These are phyloP conservation scores for Fragaria vesca DNA, from an alignment of 306 rosid genomes.

Conservation along the genomic window DNA sequence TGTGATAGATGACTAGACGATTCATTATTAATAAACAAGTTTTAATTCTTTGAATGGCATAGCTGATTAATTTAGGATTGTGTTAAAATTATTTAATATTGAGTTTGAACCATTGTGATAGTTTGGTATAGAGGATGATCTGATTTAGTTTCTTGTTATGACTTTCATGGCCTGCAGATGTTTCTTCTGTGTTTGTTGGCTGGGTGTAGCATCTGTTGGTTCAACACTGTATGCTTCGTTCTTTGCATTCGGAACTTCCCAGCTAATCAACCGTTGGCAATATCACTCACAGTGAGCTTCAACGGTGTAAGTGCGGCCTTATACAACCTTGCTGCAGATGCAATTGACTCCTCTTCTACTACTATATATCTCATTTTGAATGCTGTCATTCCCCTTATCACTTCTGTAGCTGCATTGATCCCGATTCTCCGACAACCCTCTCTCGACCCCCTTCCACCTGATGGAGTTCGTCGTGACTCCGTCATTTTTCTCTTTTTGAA, in stretches of 20 bases:
- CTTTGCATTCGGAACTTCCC: constrained; percentile 90
- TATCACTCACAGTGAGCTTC: constrained; percentile 90
- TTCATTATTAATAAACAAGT: neutral
- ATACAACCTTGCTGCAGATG: constrained; percentile 75
- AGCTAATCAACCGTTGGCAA: constrained; percentile 69
- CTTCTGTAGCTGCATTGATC: constrained; percentile 54
- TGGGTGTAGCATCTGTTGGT: constrained; percentile 97
- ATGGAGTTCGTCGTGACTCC: constrained; percentile 63
- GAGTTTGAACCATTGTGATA: neutral
- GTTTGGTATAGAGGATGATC: neutral
- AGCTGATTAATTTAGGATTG: neutral
- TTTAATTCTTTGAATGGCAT: neutral
- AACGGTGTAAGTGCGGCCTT: constrained; percentile 97
- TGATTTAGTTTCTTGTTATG: neutral
- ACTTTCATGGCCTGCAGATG: constrained; percentile 40
- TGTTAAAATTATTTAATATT: neutral
- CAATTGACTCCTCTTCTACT: constrained; percentile 63
- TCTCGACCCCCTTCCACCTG: constrained; percentile 58
- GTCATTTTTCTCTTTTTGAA: constrained; percentile 64
- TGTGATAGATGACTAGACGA: neutral
- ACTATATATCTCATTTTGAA: constrained; percentile 61
- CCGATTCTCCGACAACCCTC: constrained; percentile 86
- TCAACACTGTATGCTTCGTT: constrained; percentile 95
- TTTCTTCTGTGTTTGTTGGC: constrained; percentile 72
- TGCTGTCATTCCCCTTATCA: constrained; percentile 70